Evolutionary conservation across 768 basidiomycete genomes (phyloP).

Genomic region (Boletus fagicola): DNA sequence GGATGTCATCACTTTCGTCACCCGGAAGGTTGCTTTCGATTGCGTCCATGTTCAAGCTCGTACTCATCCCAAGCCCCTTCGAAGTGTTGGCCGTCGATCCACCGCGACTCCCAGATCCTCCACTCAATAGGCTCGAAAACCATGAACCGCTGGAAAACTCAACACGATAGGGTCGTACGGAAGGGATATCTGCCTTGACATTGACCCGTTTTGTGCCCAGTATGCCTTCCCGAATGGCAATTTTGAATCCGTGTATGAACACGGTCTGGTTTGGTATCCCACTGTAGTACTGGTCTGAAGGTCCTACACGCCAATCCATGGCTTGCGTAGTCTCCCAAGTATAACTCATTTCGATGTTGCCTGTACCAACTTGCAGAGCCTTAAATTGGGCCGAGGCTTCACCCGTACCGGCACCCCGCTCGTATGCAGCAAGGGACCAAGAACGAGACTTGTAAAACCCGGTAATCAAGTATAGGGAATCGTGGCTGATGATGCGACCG

Average conservation of each 20-base stretch:
- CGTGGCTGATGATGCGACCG: conserved; percentile 18
- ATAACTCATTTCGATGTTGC: conserved; percentile 14
- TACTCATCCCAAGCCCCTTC: background rate
- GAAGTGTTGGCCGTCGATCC: background rate
- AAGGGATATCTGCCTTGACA: background rate
- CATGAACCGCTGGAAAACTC: background rate
- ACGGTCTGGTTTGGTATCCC: conserved; percentile 21
- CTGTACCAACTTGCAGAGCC: conserved; percentile 8
- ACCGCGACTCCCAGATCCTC: background rate
- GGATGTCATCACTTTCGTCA: background rate
- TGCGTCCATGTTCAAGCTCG: background rate
- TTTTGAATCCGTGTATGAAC: conserved; percentile 22
- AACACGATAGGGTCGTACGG: background rate
- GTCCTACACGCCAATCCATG: conserved; percentile 8
- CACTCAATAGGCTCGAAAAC: background rate
- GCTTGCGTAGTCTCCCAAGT: conserved; percentile 11
- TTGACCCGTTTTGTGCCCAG: background rate
- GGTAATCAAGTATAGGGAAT: conserved; percentile 27
- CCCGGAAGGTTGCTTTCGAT: background rate
- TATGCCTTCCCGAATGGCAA: conserved; percentile 4
- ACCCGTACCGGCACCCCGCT: background rate
- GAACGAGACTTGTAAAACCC: conserved; percentile 11
- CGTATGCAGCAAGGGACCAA: conserved; percentile 30
- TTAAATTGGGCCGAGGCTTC: conserved; percentile 10
- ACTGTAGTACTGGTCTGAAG: background rate